Percentiles rank a stretch among this genome's conserved stretches.
Conservation (phyloP, 768 basidiomycete genomes). For the Butyriboletus loyo region DNA sequence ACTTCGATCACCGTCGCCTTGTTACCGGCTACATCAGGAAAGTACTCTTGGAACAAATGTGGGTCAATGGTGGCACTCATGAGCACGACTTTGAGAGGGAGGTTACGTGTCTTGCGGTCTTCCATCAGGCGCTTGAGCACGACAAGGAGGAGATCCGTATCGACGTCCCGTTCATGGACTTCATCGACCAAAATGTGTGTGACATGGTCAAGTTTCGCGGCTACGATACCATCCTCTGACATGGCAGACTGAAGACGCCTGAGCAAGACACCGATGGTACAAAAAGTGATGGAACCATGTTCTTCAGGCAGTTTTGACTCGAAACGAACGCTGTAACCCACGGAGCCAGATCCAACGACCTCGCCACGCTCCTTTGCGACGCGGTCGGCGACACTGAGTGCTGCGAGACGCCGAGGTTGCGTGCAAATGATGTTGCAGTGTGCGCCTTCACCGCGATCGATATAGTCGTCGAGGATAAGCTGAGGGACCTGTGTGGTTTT, state of each 20-base stretch:
- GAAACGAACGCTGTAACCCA: slow-evolving; percentile 93
- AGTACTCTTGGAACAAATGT: slow-evolving; percentile 84
- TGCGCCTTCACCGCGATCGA: slow-evolving; percentile 74
- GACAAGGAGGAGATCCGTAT: slow-evolving; percentile 86
- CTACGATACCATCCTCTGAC: slow-evolving; percentile 36
- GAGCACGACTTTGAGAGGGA: slow-evolving; percentile 80
- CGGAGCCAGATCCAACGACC: slow-evolving; percentile 53
- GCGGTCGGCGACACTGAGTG: slow-evolving; percentile 87
- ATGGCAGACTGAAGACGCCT: slow-evolving; percentile 79
- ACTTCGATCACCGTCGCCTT: slow-evolving; percentile 74
- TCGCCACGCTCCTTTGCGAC: slow-evolving; percentile 88
- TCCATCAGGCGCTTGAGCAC: slow-evolving; percentile 81
- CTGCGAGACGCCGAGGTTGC: slow-evolving; percentile 88
- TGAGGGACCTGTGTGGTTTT: slow-evolving; percentile 97
- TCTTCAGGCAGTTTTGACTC: slow-evolving; percentile 75
- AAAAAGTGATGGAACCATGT: slow-evolving; percentile 86
- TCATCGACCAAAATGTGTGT: slow-evolving; percentile 94
- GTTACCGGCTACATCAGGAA: slow-evolving; percentile 55
- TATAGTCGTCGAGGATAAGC: slow-evolving; percentile 82
- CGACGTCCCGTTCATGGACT: slow-evolving; percentile 93
- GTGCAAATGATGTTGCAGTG: slow-evolving; percentile 90
- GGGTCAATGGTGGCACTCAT: slow-evolving; percentile 98
- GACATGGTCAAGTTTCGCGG: slow-evolving; percentile 61
- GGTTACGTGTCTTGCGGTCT: slow-evolving; percentile 64
- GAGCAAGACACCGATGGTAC: slow-evolving; percentile 89